Evolutionary conservation across 2,329 filamentous ascomycete species (phyloP).

Genomic region (Penicillium polonicum): DNA sequence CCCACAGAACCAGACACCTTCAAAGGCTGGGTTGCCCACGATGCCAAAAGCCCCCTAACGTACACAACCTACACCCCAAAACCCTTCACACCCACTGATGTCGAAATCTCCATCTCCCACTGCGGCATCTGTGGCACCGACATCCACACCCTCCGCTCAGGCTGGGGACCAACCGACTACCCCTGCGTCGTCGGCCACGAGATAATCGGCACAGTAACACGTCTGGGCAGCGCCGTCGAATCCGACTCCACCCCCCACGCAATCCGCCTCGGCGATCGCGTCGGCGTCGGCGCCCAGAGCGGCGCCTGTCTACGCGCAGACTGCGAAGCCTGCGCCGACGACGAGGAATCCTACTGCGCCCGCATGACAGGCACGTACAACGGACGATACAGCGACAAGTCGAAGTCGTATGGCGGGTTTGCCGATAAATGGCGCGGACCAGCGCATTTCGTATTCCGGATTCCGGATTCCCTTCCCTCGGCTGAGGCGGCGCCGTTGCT

Average conservation of each 20-base stretch:
- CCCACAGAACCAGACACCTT: slow-evolving; percentile 30
- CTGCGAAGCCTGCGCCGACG: slow-evolving; percentile 43
- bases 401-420: slow-evolving; percentile 54
- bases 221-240: slow-evolving; percentile 49
- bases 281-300: slow-evolving; percentile 62
- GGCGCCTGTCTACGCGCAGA: slow-evolving; percentile 51
- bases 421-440: slow-evolving; percentile 56
- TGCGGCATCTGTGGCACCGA: slow-evolving; percentile 67
- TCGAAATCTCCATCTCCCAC: slow-evolving; percentile 65
- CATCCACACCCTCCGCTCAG: slow-evolving; percentile 58
- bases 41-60: slow-evolving; percentile 33
- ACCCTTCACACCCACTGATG: slow-evolving; percentile 57
- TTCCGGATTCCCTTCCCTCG: slow-evolving; percentile 51
- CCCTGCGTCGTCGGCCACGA: slow-evolving; percentile 63
- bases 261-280: slow-evolving; percentile 62
- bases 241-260: slow-evolving; percentile 16
- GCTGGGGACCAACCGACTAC: slow-evolving; percentile 43
- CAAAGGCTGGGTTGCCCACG: slow-evolving; percentile 42
- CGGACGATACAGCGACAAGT: slow-evolving; percentile 33
- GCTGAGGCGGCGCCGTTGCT: slow-evolving; percentile 67
- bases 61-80: slow-evolving; percentile 42
- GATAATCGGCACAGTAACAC: slow-evolving; percentile 60
- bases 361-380: slow-evolving; percentile 41
- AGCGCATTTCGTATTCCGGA: slow-evolving; percentile 59
- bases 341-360: slow-evolving; percentile 43